Conservation (phyloP, 257 asterid genomes). For the Solanum lignicaule region DNA sequence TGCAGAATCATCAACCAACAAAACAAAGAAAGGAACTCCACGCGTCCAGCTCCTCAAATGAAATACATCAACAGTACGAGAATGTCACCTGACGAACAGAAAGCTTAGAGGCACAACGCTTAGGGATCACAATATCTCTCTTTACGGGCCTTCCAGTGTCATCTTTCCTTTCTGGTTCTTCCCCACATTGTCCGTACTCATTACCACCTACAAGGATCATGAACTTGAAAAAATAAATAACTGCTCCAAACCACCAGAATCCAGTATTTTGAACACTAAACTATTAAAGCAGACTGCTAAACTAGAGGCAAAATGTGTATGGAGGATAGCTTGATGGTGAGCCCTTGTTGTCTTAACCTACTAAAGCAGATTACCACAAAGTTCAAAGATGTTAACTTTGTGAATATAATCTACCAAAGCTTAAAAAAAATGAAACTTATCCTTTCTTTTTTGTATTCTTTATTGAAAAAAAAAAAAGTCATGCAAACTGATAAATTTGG, state of each 20-base stretch:
- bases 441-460: not conserved
- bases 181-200: conserved; percentile 99
- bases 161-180: conserved; percentile 94
- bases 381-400: not conserved
- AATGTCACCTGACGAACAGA: conserved; percentile 81
- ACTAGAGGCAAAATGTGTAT: not conserved
- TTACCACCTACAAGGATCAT: conserved; percentile 64
- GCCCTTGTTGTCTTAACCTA: not conserved
- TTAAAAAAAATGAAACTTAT: not conserved
- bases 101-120: conserved; percentile 81
- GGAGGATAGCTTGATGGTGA: not conserved
- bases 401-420: not conserved
- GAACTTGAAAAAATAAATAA: not conserved
- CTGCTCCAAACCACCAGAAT: not conserved
- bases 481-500: not conserved
- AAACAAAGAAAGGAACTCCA: not conserved
- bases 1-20: not conserved
- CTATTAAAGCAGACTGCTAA: not conserved
- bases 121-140: conserved; percentile 90
- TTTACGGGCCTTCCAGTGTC: conserved; percentile 77
- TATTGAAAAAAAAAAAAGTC: not conserved
- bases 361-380: not conserved
- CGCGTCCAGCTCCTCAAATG: not conserved
- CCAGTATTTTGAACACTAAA: not conserved
- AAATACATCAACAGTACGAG: not conserved